Evolutionary conservation across 1,139 yeast genomes (phyloP), one percentile per base, ranked within the genome.

Genomic region (Keqinozyma sinolaborantium): DNA sequence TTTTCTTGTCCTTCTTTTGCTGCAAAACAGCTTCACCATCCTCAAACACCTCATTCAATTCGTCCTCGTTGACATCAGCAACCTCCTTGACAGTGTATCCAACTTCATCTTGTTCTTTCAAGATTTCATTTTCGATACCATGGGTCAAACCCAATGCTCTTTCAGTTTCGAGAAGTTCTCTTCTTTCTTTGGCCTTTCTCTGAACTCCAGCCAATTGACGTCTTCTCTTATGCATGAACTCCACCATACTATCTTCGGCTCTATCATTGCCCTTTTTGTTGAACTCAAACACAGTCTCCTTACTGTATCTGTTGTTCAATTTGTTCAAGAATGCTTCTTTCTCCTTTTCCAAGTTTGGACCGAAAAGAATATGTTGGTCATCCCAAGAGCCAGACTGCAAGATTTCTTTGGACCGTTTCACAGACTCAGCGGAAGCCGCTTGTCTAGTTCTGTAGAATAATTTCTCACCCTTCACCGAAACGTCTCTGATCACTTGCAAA

Each of bases 271-370:
- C 69, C 32, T 73, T 74, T 45, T 79, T 77, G 36, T 73, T 70
- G 58, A 87, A 83, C 56, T 94, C 99, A 56, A 94, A 94, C 6
- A 94, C 97, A 0, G 98, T 94, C 53, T 92, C 97, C 50, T 85
- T 82, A 29, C 76, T 64, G 32, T 70, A 56, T 49, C 96, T 70
- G 45, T 85, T 74, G 33, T 76, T 75, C 38, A 94, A 66, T 46
- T 79, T 78, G 9, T 77, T 83, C 43, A 94, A 69, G 48, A 92
- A 80, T 13, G 63, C 74, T 28, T 85, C 73, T 53, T 88, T 85
- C 43, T 83, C 95, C 38, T 64, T 70, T 51, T 88, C 97, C 34
- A 71, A 50, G 50, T 81, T 80, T 29, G 75, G 73, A 15, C 94
- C 94, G 57, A 86, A 86, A 34, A 83, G 53, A 25, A 87, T 57